Percentiles rank a stretch among this genome's conserved stretches.
These are phyloP conservation scores for Hydnum rufescens DNA, from an alignment of 768 basidiomycete species.

Conservation along the genomic window DNA sequence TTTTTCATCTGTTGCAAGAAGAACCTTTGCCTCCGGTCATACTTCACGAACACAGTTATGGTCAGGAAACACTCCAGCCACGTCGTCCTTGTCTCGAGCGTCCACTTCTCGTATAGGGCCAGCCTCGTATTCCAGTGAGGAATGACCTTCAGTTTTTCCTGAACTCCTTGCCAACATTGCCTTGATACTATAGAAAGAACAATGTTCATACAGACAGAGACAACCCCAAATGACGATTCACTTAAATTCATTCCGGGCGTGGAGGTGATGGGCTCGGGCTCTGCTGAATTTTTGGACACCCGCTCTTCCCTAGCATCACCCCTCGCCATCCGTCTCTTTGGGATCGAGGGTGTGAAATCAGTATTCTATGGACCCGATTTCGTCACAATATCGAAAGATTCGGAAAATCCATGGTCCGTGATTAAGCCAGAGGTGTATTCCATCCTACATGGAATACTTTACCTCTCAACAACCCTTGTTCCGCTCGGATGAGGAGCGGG, in stretches of 20 bases:
- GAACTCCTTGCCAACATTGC: neutral
- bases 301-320: conserved; percentile 76
- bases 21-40: neutral
- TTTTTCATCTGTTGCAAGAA: no score
- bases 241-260: conserved; percentile 95
- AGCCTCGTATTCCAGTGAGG: neutral
- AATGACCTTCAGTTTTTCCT: neutral
- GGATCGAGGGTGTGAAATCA: conserved; percentile 71
- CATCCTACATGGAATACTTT: conserved; percentile 91
- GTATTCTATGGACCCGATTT: conserved; percentile 98
- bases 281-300: conserved; percentile 87
- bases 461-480: conserved; percentile 80
- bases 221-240: conserved; percentile 92
- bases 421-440: conserved; percentile 96
- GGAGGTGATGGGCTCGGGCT: conserved; percentile 69
- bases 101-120: no score
- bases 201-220: conserved; percentile 98
- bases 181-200: conserved; percentile 24
- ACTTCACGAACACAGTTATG: neutral
- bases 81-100: neutral
- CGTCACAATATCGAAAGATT: conserved; percentile 84
- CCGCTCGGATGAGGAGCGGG: conserved; percentile 58
- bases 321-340: conserved; percentile 86
- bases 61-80: neutral
- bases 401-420: conserved; percentile 68